Evolutionary conservation across 805 yeast genomes (phyloP).

Genomic region (Candida tammaniensis): DNA sequence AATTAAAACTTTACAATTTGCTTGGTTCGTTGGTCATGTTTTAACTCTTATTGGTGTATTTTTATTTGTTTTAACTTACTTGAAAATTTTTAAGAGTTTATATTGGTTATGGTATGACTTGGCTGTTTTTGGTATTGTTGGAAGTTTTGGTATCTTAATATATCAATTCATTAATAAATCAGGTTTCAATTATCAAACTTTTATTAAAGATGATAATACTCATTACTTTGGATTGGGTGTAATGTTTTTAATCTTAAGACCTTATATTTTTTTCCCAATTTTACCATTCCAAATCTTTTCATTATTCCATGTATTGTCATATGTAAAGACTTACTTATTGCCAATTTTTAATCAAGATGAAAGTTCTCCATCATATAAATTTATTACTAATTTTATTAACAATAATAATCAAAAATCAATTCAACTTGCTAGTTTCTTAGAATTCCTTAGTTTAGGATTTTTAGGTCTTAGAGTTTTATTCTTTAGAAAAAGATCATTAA

Average conservation of each 20-base stretch:
- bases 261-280: constrained; percentile 58
- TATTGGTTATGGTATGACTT: constrained; percentile 50
- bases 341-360: constrained; percentile 51
- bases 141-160: constrained; percentile 73
- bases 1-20: constrained; percentile 55
- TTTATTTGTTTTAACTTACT: constrained; percentile 32
- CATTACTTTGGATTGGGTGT: constrained; percentile 63
- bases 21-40: constrained; percentile 62
- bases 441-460: constrained; percentile 42
- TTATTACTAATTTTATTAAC: constrained; percentile 33
- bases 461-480: constrained; percentile 51
- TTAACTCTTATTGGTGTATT: constrained; percentile 30
- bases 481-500: constrained; percentile 63
- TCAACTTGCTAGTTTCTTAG: constrained; percentile 38
- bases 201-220: constrained; percentile 56
- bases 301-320: constrained; percentile 76
- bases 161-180: constrained; percentile 48
- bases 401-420: constrained; percentile 36
- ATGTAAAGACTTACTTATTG: constrained; percentile 59
- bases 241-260: constrained; percentile 51
- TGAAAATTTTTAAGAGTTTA: constrained; percentile 22
- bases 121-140: constrained; percentile 61
- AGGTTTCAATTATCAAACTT: constrained; percentile 19
- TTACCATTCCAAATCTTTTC: constrained; percentile 78
- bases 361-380: constrained; percentile 33